Percentiles rank a stretch among this genome's conserved stretches.
Conservation (phyloP, 495 filamentous ascomycete genomes). For the Penicillium chermesinum region DNA sequence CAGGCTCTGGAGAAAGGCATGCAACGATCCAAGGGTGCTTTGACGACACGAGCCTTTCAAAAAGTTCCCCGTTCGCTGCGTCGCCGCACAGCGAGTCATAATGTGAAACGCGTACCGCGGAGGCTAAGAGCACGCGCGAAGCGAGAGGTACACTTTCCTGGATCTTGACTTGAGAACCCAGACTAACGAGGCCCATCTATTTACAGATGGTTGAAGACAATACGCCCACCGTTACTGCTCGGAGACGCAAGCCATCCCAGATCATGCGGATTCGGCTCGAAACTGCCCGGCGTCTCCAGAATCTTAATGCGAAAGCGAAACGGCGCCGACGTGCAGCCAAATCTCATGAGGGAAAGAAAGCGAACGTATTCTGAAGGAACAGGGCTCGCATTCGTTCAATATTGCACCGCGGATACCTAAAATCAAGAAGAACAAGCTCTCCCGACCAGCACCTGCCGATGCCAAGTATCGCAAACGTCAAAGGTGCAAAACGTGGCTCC, state of each 20-base stretch:
- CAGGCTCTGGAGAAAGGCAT: constrained; percentile 75
- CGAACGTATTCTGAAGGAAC: constrained; percentile 28
- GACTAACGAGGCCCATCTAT: not conserved
- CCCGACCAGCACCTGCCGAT: constrained; percentile 57
- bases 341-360: constrained; percentile 24
- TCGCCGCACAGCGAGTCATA: constrained; percentile 86
- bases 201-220: constrained; percentile 78
- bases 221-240: constrained; percentile 73
- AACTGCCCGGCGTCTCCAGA: constrained; percentile 66
- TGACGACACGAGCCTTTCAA: constrained; percentile 79
- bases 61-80: constrained; percentile 78
- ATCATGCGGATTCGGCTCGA: constrained; percentile 74
- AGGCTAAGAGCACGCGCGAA: constrained; percentile 63
- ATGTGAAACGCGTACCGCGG: constrained; percentile 86
- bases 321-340: constrained; percentile 35
- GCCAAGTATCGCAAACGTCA: constrained; percentile 83
- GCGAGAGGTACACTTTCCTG: constrained; percentile 53
- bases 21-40: constrained; percentile 58
- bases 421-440: constrained; percentile 64
- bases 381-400: constrained; percentile 30
- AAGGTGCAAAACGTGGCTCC: constrained; percentile 85
- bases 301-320: constrained; percentile 56
- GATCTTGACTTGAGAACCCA: not conserved
- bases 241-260: constrained; percentile 64
- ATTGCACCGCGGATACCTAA: constrained; percentile 56